Evolutionary conservation across 306 rosid species (phyloP).

Genomic region (Argentina anserina): DNA sequence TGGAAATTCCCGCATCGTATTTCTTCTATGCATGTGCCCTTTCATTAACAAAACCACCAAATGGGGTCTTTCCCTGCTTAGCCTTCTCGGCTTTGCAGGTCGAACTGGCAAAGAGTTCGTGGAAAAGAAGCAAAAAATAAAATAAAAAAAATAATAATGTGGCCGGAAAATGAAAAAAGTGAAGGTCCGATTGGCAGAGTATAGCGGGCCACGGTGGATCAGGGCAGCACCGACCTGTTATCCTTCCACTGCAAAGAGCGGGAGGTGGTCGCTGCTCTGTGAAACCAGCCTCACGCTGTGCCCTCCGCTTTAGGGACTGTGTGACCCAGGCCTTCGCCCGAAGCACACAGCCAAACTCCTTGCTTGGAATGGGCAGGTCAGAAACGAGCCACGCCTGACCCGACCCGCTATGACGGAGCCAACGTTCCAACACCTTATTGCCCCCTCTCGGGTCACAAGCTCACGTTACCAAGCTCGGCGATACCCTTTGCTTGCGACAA

Average conservation of each 20-base stretch:
- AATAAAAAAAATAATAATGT: too few relatives aligned
- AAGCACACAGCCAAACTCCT: not conserved
- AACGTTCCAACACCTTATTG: not conserved
- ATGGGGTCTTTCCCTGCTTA: too few relatives aligned
- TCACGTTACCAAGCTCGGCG: not conserved
- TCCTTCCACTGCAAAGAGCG: not conserved
- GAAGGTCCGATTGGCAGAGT: not conserved
- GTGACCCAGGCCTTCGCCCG: not conserved
- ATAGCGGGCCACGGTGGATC: not conserved
- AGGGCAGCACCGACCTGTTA: not conserved
- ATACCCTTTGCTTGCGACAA: fast-evolving
- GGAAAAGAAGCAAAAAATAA: too few relatives aligned
- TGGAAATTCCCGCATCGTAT: not conserved
- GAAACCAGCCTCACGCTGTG: constrained; percentile 9
- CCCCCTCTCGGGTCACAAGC: not conserved
- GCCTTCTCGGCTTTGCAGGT: too few relatives aligned
- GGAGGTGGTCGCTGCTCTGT: not conserved
- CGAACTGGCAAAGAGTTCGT: too few relatives aligned
- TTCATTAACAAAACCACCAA: too few relatives aligned
- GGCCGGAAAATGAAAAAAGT: not conserved
- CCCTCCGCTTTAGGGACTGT: not conserved
- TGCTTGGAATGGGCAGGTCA: not conserved
- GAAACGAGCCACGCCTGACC: not conserved
- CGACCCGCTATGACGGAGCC: not conserved
- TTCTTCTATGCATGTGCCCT: too few relatives aligned